These are phyloP conservation scores for Centaurea solstitialis DNA, from an alignment of 129 eudicot species.

Conservation along the genomic window DNA sequence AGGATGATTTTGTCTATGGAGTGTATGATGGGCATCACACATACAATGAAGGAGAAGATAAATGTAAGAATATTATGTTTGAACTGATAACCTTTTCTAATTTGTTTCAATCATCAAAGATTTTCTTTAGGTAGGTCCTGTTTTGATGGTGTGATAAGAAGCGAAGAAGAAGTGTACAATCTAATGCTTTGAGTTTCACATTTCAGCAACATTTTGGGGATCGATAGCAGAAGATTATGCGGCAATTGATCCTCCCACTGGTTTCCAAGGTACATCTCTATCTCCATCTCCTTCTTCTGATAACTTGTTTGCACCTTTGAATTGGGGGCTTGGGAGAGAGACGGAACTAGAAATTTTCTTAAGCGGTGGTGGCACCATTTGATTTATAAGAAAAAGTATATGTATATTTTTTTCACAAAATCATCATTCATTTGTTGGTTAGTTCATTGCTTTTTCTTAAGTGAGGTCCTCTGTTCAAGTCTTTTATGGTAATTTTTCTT, in stretches of 20 bases:
- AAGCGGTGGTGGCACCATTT: too few relatives aligned
- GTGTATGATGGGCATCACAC: slow-evolving; percentile 86
- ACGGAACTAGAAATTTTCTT: too few relatives aligned
- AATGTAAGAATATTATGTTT: slow-evolving; percentile 38
- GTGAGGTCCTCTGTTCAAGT: too few relatives aligned
- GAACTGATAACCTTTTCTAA: not conserved
- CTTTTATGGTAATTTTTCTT: too few relatives aligned
- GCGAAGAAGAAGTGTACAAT: not conserved
- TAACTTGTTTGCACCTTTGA: not conserved
- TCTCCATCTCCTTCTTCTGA: not conserved
- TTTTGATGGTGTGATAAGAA: not conserved
- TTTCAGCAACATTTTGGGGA: slow-evolving; percentile 81
- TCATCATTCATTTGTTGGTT: too few relatives aligned
- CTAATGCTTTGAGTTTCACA: not conserved
- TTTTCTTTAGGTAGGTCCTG: not conserved
- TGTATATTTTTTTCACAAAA: too few relatives aligned
- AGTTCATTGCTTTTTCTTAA: too few relatives aligned
- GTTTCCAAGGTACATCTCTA: slow-evolving; percentile 80
- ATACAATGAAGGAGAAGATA: slow-evolving; percentile 60
- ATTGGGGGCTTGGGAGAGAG: not conserved
- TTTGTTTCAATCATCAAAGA: not conserved
- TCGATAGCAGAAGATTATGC: slow-evolving; percentile 78
- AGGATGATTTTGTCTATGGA: slow-evolving; percentile 86
- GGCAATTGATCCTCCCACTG: slow-evolving; percentile 76
- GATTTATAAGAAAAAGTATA: too few relatives aligned